Percentiles rank a stretch among this genome's conserved stretches.
Conservation (phyloP, 208 protist genomes). For the Trypanosoma cruzi region DNA sequence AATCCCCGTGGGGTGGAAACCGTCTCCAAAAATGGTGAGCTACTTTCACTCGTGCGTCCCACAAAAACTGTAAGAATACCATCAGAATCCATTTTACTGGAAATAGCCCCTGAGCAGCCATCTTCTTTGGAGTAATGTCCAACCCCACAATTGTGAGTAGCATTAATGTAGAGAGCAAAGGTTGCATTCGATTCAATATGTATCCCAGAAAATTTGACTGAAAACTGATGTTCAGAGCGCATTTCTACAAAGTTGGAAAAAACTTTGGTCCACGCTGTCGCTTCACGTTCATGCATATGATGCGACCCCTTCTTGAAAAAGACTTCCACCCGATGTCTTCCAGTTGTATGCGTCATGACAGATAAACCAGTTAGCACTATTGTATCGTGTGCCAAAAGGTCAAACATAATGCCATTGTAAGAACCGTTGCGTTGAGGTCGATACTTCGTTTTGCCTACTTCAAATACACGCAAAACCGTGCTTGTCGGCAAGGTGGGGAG, state of each 20-base stretch:
- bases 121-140: conserved; percentile 87
- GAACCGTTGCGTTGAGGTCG: conserved; percentile 64
- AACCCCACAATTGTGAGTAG: conserved; percentile 88
- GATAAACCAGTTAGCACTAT: conserved; percentile 76
- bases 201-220: conserved; percentile 59
- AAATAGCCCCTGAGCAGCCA: conserved; percentile 72
- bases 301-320: conserved; percentile 87
- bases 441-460: conserved; percentile 83
- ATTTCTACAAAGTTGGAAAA: conserved; percentile 83
- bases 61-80: conserved; percentile 75
- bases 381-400: conserved; percentile 69
- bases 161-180: conserved; percentile 91
- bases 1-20: conserved; percentile 71
- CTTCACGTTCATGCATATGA: conserved; percentile 58
- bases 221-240: conserved; percentile 58
- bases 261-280: conserved; percentile 64
- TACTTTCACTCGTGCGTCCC: conserved; percentile 79
- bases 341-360: conserved; percentile 68
- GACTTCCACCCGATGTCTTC: conserved; percentile 77
- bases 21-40: conserved; percentile 71
- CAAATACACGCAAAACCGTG: conserved; percentile 72
- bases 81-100: conserved; percentile 79
- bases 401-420: conserved; percentile 93
- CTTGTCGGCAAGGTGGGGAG: conserved; percentile 61
- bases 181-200: conserved; percentile 59